These are phyloP conservation scores for Claviceps humidiphila DNA, from an alignment of 2,329 filamentous ascomycete species.

Conservation along the genomic window DNA sequence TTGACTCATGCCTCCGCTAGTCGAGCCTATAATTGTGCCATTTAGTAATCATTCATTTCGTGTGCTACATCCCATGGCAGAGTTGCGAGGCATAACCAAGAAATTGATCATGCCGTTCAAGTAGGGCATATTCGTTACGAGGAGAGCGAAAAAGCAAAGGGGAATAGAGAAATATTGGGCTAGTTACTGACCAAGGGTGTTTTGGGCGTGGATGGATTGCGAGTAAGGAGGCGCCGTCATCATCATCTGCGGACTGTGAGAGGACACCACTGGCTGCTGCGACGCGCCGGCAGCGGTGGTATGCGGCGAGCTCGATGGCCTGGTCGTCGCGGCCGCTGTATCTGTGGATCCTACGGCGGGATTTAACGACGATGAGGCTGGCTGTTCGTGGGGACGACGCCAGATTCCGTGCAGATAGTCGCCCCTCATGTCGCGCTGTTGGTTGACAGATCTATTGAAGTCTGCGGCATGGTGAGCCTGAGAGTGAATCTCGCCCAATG, in stretches of 20 bases:
- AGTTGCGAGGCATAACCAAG: neutral
- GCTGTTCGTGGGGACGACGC: slow-evolving; percentile 70
- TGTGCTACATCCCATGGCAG: neutral
- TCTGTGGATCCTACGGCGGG: slow-evolving; percentile 34
- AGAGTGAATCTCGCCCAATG: slow-evolving; percentile 65
- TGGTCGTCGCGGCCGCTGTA: slow-evolving; percentile 32
- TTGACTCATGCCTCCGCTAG: slow-evolving; percentile 37
- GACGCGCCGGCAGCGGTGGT: slow-evolving; percentile 39
- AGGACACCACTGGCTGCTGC: slow-evolving; percentile 44
- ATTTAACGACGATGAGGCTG: slow-evolving; percentile 34
- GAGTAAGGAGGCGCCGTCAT: slow-evolving; percentile 54
- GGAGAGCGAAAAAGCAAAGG: neutral
- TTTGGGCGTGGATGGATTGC: slow-evolving; percentile 57
- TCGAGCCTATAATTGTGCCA: slow-evolving; percentile 28
- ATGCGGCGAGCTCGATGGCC: slow-evolving; percentile 46
- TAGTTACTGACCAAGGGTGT: slow-evolving; percentile 56
- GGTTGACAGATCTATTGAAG: slow-evolving; percentile 73
- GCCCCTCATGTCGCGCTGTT: slow-evolving; percentile 64
- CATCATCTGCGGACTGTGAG: slow-evolving; percentile 54
- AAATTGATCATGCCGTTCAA: neutral
- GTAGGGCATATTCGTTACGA: too few species aligned
- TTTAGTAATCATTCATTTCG: neutral
- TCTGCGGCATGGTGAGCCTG: slow-evolving; percentile 84
- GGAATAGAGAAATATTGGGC: slow-evolving; percentile 32
- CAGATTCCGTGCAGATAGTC: slow-evolving; percentile 74